Evolutionary conservation across 2,329 filamentous ascomycete species (phyloP).

Genomic region (Bipolaris sorokiniana): DNA sequence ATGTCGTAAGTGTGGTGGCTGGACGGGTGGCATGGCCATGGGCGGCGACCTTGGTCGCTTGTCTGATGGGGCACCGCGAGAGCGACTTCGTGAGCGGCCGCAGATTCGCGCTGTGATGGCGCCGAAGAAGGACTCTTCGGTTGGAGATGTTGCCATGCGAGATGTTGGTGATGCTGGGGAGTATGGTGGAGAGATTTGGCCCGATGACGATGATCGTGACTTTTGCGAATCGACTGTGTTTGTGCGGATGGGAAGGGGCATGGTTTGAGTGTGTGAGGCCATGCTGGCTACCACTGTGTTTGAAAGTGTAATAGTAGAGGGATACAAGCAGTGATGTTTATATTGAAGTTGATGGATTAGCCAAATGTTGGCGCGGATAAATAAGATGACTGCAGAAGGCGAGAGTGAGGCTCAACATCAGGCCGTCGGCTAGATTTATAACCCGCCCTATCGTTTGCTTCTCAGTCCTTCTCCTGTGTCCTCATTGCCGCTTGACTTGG

Average conservation of each 20-base stretch:
- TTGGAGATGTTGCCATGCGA: slow-evolving; percentile 28
- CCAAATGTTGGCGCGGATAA: background rate
- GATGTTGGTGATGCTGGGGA: slow-evolving; percentile 33
- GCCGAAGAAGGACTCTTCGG: slow-evolving; percentile 46
- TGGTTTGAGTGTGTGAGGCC: slow-evolving; percentile 36
- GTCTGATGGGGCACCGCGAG: slow-evolving; percentile 29
- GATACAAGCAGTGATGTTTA: background rate
- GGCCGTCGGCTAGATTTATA: slow-evolving; percentile 27
- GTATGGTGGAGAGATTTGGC: slow-evolving; percentile 29
- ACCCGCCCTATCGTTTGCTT: slow-evolving; percentile 4
- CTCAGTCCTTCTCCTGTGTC: slow-evolving; percentile 18
- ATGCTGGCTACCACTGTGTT: slow-evolving; percentile 17
- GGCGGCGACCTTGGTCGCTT: slow-evolving; percentile 41
- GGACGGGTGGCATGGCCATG: slow-evolving; percentile 38
- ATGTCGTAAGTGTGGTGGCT: slow-evolving; percentile 16
- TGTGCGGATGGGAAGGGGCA: slow-evolving; percentile 40
- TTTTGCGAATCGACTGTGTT: slow-evolving; percentile 38
- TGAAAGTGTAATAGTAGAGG: background rate
- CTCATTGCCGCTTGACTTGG: slow-evolving; percentile 28
- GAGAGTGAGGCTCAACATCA: slow-evolving; percentile 37
- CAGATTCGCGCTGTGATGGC: slow-evolving; percentile 44
- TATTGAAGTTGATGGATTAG: background rate
- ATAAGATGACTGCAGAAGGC: slow-evolving; percentile 19
- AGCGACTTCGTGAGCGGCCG: slow-evolving; percentile 44
- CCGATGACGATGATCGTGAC: slow-evolving; percentile 34